Conservation (phyloP, 352 stramenopile genomes). For the Peronospora destructor region DNA sequence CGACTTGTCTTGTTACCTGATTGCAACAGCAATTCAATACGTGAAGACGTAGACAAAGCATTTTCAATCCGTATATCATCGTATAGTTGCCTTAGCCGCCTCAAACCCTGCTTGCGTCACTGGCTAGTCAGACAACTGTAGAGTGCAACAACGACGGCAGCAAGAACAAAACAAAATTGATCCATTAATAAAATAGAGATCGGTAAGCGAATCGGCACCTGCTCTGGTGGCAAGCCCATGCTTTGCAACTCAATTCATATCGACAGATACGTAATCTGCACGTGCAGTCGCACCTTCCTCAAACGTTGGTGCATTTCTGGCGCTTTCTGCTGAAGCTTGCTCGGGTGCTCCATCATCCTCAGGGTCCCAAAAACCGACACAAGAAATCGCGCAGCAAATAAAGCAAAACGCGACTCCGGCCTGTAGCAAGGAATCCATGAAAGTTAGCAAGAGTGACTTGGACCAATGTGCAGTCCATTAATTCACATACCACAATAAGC, state of each 20-base stretch:
- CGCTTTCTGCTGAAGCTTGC: conserved; percentile 27
- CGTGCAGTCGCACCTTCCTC: conserved; percentile 65
- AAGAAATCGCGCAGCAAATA: conserved; percentile 74
- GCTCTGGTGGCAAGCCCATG: conserved; percentile 6
- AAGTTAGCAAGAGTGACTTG: neutral
- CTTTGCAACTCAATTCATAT: conserved; percentile 39
- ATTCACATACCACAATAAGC: conserved; percentile 64
- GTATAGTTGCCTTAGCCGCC: neutral
- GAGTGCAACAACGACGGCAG: conserved; percentile 6
- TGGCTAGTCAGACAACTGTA: conserved; percentile 19
- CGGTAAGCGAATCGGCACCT: too few species aligned
- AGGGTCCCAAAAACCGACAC: conserved; percentile 42
- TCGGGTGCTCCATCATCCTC: conserved; percentile 28
- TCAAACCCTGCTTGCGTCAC: neutral
- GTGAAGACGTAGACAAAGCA: neutral
- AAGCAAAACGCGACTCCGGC: conserved; percentile 67
- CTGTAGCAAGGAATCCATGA: conserved; percentile 18
- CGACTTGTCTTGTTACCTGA: too few species aligned
- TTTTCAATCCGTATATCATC: neutral
- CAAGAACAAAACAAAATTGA: conserved; percentile 24
- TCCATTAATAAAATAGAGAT: conserved; percentile 36
- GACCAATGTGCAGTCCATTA: neutral
- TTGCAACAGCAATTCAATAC: neutral
- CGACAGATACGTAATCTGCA: conserved; percentile 55
- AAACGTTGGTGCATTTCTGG: conserved; percentile 31